A percentile compares a stretch with the other conserved stretches of the same genome.
phyloP scores from a whole-genome alignment of 2,329 filamentous ascomycete genomes.

The Pseudopyrenochaeta lycopersici region DNA sequence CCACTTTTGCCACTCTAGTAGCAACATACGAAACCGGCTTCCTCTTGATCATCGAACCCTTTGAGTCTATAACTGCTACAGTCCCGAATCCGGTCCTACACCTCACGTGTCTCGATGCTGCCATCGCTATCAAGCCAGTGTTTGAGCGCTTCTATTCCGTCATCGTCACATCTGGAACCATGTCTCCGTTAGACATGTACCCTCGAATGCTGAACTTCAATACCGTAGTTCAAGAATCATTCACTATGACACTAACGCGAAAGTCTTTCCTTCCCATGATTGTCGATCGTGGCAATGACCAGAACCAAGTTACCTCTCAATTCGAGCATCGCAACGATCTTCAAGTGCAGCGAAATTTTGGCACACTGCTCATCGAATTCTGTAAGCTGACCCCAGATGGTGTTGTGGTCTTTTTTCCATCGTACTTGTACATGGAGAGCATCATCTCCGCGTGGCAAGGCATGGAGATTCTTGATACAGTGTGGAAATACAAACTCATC shows the following conservation, averaged over 20 bases:
- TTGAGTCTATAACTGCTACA: slow-evolving; percentile 92
- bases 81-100: slow-evolving; percentile 97
- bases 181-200: slow-evolving; percentile 98
- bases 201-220: slow-evolving; percentile 97
- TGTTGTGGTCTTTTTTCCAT: slow-evolving; percentile 99
- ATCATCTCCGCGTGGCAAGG: slow-evolving; percentile 99
- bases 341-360: slow-evolving; percentile 96
- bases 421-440: slow-evolving; percentile 98
- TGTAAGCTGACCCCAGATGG: slow-evolving; percentile 95
- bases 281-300: slow-evolving; percentile 92
- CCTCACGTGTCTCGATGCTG: slow-evolving; percentile 95
- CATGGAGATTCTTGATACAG: slow-evolving; percentile 95
- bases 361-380: slow-evolving; percentile 91
- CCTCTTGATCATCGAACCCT: slow-evolving; percentile 94
- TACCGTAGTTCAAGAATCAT: slow-evolving; percentile 95
- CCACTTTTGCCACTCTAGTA: slow-evolving; percentile 94
- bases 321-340: slow-evolving; percentile 97
- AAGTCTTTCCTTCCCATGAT: slow-evolving; percentile 98
- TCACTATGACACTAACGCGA: slow-evolving; percentile 93
- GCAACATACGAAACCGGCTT: slow-evolving; percentile 98
- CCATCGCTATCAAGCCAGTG: slow-evolving; percentile 96
- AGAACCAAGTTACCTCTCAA: slow-evolving; percentile 89
- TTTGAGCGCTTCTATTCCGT: slow-evolving; percentile 98
- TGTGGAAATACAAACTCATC: slow-evolving; percentile 99
- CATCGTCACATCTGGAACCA: slow-evolving; percentile 97